A percentile compares a stretch with the other conserved stretches of the same genome.
phyloP scores from a whole-genome alignment of 2,329 filamentous ascomycete species.

The Corinectria fuckeliana region DNA sequence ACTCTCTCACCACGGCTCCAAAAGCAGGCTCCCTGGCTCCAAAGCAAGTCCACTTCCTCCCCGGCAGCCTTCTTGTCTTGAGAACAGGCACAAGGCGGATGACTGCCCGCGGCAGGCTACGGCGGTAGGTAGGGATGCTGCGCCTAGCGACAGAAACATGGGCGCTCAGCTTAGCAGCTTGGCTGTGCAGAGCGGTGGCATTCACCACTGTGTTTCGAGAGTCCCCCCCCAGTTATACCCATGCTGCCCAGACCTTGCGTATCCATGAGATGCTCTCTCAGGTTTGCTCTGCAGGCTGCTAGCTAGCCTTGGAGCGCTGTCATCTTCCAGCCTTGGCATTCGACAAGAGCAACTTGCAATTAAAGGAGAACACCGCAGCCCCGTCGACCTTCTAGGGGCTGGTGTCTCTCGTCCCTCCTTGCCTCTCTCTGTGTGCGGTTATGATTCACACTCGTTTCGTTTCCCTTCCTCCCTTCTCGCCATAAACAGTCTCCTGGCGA shows the following conservation, averaged over 20 bases:
- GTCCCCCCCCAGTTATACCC: constrained; percentile 21
- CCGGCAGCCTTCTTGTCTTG: background rate
- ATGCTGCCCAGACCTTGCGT: constrained; percentile 9
- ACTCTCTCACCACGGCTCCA: background rate
- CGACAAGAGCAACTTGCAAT: no score
- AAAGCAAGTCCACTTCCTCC: background rate
- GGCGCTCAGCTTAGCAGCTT: constrained; percentile 2
- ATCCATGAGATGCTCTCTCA: constrained; percentile 13
- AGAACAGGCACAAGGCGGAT: background rate
- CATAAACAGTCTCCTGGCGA: background rate
- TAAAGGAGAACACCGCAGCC: constrained; percentile 19
- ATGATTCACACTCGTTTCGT: background rate
- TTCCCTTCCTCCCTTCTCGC: background rate
- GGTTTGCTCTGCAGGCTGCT: constrained; percentile 12
- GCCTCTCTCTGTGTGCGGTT: background rate
- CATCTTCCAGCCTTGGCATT: no score
- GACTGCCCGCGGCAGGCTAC: background rate
- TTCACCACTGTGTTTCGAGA: constrained; percentile 5
- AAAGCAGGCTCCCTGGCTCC: background rate
- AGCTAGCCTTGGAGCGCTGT: background rate
- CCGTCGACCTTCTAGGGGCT: constrained; percentile 4
- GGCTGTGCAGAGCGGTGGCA: background rate
- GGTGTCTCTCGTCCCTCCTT: constrained; percentile 7
- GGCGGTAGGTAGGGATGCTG: background rate
- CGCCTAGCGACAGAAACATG: background rate